Conservation (phyloP, 2,329 filamentous ascomycete species). For the Rachicladosporium sp. region DNA sequence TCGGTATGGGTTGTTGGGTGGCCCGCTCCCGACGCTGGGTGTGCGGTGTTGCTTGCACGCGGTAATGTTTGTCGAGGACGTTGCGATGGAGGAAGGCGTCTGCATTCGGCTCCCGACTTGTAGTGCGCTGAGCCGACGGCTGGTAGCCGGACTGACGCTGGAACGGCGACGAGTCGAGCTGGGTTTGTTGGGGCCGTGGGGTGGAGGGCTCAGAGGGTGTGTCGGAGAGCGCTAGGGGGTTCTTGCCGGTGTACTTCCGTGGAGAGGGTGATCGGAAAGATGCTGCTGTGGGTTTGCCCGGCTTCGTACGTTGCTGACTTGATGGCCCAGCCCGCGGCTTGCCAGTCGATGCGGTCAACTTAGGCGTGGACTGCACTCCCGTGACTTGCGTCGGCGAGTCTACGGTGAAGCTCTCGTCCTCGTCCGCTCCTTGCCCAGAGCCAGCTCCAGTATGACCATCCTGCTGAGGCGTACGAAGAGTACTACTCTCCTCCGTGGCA, state of each 20-base stretch:
- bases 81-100: slow-evolving; percentile 72
- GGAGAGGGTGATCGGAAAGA: slow-evolving; percentile 22
- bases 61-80: slow-evolving; percentile 90
- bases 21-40: slow-evolving; percentile 16
- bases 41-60: slow-evolving; percentile 82
- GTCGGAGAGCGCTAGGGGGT: slow-evolving; percentile 8
- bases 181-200: slow-evolving; percentile 11
- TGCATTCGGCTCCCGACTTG: slow-evolving; percentile 29
- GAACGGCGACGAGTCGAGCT: slow-evolving; percentile 38
- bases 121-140: slow-evolving; percentile 20
- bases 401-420: slow-evolving; percentile 48
- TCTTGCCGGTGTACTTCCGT: slow-evolving; percentile 30
- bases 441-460: slow-evolving; percentile 1
- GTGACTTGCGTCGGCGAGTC: slow-evolving; percentile 42
- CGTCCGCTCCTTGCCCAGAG: slow-evolving; percentile 23
- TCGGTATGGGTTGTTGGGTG: slow-evolving; percentile 7
- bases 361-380: slow-evolving; percentile 48
- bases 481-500: slow-evolving; percentile 16
- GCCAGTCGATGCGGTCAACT: slow-evolving; percentile 27
- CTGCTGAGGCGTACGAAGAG: slow-evolving; percentile 21
- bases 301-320: slow-evolving; percentile 5
- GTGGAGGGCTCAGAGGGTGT: slow-evolving; percentile 18
- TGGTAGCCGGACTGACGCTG: slow-evolving; percentile 26
- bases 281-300: slow-evolving; percentile 7
- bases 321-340: slow-evolving; percentile 6